Evolutionary conservation across 148 eudicot genomes (phyloP).

Genomic region (Rheum nobile): DNA sequence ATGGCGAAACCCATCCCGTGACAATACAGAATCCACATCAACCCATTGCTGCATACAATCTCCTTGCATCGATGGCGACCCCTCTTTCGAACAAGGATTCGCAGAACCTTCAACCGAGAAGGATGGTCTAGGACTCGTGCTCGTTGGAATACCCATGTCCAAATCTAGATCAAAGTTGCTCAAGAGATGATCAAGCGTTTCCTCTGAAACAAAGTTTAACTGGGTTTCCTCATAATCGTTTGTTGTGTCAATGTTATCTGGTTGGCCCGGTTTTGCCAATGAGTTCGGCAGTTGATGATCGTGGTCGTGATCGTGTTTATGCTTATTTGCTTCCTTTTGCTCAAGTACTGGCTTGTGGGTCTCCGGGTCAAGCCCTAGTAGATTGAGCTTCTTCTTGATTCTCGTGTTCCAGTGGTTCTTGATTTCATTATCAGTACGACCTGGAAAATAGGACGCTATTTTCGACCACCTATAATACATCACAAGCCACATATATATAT

Average conservation of each 20-base stretch:
- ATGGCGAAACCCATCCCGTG: conserved; percentile 28
- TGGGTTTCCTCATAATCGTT: background rate
- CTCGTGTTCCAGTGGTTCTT: conserved; percentile 15
- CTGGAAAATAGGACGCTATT: conserved; percentile 12
- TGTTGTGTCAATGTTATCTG: background rate
- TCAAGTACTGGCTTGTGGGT: conserved; percentile 10
- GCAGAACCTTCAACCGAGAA: background rate
- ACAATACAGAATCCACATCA: conserved; percentile 31
- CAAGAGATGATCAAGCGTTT: background rate
- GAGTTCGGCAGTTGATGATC: too few species aligned
- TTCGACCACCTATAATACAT: conserved; percentile 13
- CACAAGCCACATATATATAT: too few species aligned
- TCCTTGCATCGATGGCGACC: conserved; percentile 12
- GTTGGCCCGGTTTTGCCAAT: too few species aligned
- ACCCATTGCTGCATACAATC: conserved; percentile 25
- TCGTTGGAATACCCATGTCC: background rate
- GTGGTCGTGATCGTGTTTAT: background rate
- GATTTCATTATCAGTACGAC: conserved; percentile 14
- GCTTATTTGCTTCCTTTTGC: too few species aligned
- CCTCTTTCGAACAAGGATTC: too few species aligned
- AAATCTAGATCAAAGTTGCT: background rate
- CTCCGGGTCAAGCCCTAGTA: conserved; percentile 7
- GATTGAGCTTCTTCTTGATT: conserved; percentile 12
- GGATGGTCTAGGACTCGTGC: too few species aligned
- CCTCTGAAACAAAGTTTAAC: background rate